Percentiles rank a stretch among this genome's conserved stretches.
phyloP scores from a whole-genome alignment of 2,329 filamentous ascomycete species.

The Cladosporium sp. region DNA sequence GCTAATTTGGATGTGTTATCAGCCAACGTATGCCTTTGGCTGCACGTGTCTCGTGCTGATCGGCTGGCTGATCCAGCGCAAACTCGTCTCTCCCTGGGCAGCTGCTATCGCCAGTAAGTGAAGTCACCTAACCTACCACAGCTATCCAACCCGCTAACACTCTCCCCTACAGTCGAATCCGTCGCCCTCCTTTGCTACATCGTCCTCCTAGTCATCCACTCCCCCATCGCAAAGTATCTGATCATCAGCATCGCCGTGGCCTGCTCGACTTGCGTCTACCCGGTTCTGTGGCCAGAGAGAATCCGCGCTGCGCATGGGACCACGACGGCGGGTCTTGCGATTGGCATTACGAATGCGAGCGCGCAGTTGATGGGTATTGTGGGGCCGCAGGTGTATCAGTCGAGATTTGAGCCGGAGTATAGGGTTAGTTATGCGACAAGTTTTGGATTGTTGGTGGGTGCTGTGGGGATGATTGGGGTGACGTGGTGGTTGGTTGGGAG shows the following conservation, averaged over 20 bases:
- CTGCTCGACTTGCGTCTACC: slow-evolving; percentile 42
- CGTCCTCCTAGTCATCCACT: slow-evolving; percentile 40
- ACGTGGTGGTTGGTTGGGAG: slow-evolving; percentile 22
- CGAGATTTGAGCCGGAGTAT: slow-evolving; percentile 43
- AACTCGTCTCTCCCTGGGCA: slow-evolving; percentile 23
- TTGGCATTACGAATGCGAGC: slow-evolving; percentile 40
- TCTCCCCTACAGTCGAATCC: slow-evolving; percentile 31
- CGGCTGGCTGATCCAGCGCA: slow-evolving; percentile 26
- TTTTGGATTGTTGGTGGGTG: slow-evolving; percentile 37
- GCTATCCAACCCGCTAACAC: neutral
- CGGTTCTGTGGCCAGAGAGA: slow-evolving; percentile 45
- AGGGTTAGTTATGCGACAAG: slow-evolving; percentile 40
- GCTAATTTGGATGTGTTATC: neutral
- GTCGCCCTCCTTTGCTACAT: slow-evolving; percentile 43
- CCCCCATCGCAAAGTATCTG: slow-evolving; percentile 40
- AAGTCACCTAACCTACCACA: neutral
- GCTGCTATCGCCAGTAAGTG: slow-evolving; percentile 22
- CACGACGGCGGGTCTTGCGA: slow-evolving; percentile 41
- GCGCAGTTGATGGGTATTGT: slow-evolving; percentile 43
- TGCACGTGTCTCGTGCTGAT: slow-evolving; percentile 23
- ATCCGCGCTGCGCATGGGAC: slow-evolving; percentile 43
- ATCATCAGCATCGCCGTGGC: slow-evolving; percentile 45
- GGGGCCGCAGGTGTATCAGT: slow-evolving; percentile 44
- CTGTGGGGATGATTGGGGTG: slow-evolving; percentile 25
- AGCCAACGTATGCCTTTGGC: slow-evolving; percentile 28